Evolutionary conservation across 225 moss, liverwort and hornwort genomes (phyloP), one percentile per base, ranked within the genome.

Genomic region (Pseudoscleropodium purum): DNA sequence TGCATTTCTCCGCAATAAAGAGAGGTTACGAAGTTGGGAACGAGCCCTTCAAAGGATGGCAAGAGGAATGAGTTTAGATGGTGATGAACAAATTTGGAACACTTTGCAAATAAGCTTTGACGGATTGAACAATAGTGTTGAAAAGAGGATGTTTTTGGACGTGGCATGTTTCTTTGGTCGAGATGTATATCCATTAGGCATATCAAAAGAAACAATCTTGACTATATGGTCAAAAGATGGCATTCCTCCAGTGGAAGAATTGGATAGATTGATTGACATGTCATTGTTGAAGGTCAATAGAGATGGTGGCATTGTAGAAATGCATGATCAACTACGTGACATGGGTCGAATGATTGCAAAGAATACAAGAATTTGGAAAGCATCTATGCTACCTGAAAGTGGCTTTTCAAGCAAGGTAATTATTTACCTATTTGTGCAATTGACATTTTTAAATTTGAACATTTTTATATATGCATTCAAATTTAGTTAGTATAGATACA

Each of bases 171-270:
- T 69, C 2, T 69, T 69, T 69, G 13, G 69, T n/a, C 69, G 21
- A 69, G 69, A 69, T 69, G n/a, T n/a, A 24, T 69, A n/a, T 69
- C 69, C 69, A 4, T 69, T 0, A 24, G 13, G n/a, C 7, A 24
- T 69, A n/a, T n/a, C n/a, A 24, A 69, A 36, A 69, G 13, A 4
- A 1, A 69, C 13, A 0, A n/a, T 69, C 13, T n/a, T 69, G 23
- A 4, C 13, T 4, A 23, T 69, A 6, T 69, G 24, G 69, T 69
- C 69, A 4, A 24, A n/a, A n/a, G 13, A n/a, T 69, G 69, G 69
- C 7, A 7, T 13, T 4, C 13, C 1, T n/a, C n/a, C n/a, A 4
- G 0, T 37, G 37, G 7, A 2, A 0, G 11, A 37, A 37, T 37
- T 68, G 2, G 23, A 69, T 0, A 7, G 13, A 69, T n/a, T 69